Base-by-base conservation (phyloP, 331 rosid species). In the Phaseolus coccineus region DNA sequence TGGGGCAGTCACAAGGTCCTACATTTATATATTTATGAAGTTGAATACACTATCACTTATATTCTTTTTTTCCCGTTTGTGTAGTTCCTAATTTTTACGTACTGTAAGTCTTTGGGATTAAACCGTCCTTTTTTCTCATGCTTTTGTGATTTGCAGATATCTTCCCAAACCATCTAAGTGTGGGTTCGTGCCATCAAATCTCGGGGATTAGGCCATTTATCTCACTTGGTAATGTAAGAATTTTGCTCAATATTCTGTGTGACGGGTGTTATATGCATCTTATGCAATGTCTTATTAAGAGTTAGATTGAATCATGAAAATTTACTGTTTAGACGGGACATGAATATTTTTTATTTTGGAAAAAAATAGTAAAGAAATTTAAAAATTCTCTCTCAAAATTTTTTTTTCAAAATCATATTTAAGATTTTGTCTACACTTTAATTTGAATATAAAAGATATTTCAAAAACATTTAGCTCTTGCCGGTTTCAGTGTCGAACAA, bases 121-220 rank as follows among this genome's bases (percentile, higher is more conserved):
- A n/a, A 52, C 58, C 58, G 27, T 52, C 58, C 6, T 11, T 52
- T 44, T 52, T 8, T 52, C 58, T 52, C 58, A 52, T n/a, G 58
- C 25, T 22, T 52, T n/a, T 52, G 58, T 52, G 58, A 27, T 52
- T 52, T 52, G 58, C 58, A 52, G 58, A 52, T 52, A 52, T 52
- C 27, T 52, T 52, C 58, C n/a, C 58, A 52, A 52, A 52, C 58
- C 58, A 52, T 52, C 27, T 1, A 52, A 52, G 58, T 22, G 3
- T 48, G 27, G 58, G 27, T 52, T 52, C 58, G 58, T 52, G 58
- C 10, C 27, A 52, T 52, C 58, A 52, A 48, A 13, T 52, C 25
- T 6, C 16, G 56, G 56, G 56, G 56, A 50, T 50, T 50, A 50
- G 14, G 28, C 74, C 16, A 58, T 14, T 50, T 70, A 13, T 25